Evolutionary conservation across 345 rosid genomes (phyloP), one percentile per base, ranked within the genome.

Genomic region (Kandelia obovata): DNA sequence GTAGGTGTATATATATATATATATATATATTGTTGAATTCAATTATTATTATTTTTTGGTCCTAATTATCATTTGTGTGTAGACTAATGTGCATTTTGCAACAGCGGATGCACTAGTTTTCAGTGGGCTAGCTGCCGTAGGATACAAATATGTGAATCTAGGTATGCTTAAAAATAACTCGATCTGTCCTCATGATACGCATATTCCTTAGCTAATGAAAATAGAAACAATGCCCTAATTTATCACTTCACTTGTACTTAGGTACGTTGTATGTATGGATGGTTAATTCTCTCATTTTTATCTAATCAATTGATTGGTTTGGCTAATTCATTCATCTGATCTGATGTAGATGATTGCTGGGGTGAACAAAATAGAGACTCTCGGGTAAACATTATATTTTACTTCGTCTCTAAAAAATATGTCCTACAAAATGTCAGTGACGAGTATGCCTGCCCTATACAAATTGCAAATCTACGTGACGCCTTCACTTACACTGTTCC

Each of bases 261-360:
- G 2, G 47, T 10, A 11, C 46, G 3, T 8, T 11, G 35, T 11
- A 11, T 39, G 47, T 2, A 39, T 39, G 16, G 4, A 39, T 39
- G 11, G 47, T 39, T 39, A 39, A 0, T 39, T 39, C 16, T 39
- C 47, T 52, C 1, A 21, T 0, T 19, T 15, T 28, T 4, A 9
- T 52, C 7, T 21, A 53, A 25, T 23, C 57, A 5, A 7, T 35
- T 57, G 26, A 8, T 11, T 30, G 17, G 5, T 6, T 32, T 25
- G 27, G 7, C 58, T 25, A 32, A 32, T 32, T 21, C 28, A 35
- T 57, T 27, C n/a, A n/a, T 34, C 7, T 59, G 2, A 10, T 67
- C 26, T 4, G 23, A 37, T 26, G 8, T 70, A 85, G 89, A 85
- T 58, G 86, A 83, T 37, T 83, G 86, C 65, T 87, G 91, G 87